Percentiles rank a stretch among this genome's conserved stretches.
These are phyloP conservation scores for Botrytis porri DNA, from an alignment of 2,329 filamentous ascomycete species.

Conservation along the genomic window DNA sequence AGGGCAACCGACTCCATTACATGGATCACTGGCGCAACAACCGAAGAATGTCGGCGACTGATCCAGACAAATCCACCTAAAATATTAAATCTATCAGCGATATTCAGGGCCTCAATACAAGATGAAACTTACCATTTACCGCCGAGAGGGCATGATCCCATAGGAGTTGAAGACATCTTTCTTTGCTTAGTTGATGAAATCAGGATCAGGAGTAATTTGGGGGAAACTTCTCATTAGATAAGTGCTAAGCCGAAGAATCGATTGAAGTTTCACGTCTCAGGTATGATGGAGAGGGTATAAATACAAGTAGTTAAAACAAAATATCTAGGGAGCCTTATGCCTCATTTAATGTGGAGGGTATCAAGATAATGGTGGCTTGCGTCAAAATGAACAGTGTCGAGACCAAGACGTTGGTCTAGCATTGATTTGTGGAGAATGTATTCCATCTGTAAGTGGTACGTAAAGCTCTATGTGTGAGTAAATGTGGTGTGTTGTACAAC, in stretches of 20 bases:
- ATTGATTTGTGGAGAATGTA: background rate
- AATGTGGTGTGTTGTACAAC: background rate
- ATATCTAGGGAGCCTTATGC: background rate
- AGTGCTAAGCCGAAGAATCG: background rate
- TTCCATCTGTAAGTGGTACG: background rate
- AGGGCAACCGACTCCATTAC: conserved; percentile 25
- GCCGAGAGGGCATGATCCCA: conserved; percentile 3
- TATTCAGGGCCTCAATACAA: background rate
- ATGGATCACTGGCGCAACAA: conserved; percentile 26
- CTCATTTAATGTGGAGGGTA: background rate
- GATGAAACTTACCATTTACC: background rate
- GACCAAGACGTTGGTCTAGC: too few species aligned
- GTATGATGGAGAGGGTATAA: background rate
- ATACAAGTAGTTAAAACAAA: too few species aligned
- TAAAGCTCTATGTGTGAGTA: background rate
- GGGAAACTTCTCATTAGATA: background rate
- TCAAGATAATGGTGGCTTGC: background rate
- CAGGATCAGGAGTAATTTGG: background rate
- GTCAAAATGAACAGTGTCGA: background rate
- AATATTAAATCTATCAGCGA: background rate
- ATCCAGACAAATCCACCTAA: conserved; percentile 23
- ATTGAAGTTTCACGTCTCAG: background rate
- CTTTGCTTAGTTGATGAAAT: background rate
- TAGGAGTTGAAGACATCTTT: background rate
- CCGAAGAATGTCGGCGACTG: conserved; percentile 27